Conservation (phyloP, 2,329 filamentous ascomycete species). For the Aureobasidium sp. region DNA sequence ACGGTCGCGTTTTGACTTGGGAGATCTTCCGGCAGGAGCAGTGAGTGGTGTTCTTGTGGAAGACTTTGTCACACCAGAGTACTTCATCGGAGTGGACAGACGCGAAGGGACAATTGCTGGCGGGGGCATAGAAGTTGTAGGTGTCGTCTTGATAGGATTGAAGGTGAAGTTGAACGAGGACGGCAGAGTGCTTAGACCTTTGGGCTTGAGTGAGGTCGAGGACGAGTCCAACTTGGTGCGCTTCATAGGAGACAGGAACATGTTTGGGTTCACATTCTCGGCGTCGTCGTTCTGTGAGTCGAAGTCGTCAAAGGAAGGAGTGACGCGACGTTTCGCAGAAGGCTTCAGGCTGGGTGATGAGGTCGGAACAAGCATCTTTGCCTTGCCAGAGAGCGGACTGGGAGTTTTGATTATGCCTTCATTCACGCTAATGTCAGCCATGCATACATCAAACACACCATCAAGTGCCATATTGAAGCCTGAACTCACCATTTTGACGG, state of each 20-base stretch:
- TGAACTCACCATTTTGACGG: slow-evolving; percentile 51
- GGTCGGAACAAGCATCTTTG: slow-evolving; percentile 18
- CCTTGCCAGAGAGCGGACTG: slow-evolving; percentile 19
- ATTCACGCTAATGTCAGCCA: slow-evolving; percentile 8
- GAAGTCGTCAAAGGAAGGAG: slow-evolving; percentile 33
- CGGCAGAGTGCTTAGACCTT: slow-evolving; percentile 31
- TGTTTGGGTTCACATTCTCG: slow-evolving; percentile 51
- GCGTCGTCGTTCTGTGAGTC: slow-evolving; percentile 32
- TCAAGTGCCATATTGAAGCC: background rate
- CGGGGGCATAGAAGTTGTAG: slow-evolving; percentile 30
- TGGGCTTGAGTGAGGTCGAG: slow-evolving; percentile 26
- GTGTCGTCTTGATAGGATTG: slow-evolving; percentile 18
- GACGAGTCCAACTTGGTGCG: slow-evolving; percentile 36
- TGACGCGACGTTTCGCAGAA: slow-evolving; percentile 38
- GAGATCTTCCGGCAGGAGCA: slow-evolving; percentile 73
- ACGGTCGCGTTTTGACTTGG: slow-evolving; percentile 62
- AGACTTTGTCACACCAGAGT: slow-evolving; percentile 31
- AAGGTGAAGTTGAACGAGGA: slow-evolving; percentile 19
- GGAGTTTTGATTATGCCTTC: slow-evolving; percentile 14
- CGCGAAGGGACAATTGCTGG: slow-evolving; percentile 22
- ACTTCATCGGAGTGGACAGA: slow-evolving; percentile 27
- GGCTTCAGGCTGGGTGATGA: slow-evolving; percentile 23
- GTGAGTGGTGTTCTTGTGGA: slow-evolving; percentile 36
- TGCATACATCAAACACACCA: slow-evolving; percentile 10
- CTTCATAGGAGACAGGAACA: slow-evolving; percentile 44